These are phyloP conservation scores for Pseudonectria foliicola DNA, from an alignment of 2,329 filamentous ascomycete genomes.

Conservation along the genomic window DNA sequence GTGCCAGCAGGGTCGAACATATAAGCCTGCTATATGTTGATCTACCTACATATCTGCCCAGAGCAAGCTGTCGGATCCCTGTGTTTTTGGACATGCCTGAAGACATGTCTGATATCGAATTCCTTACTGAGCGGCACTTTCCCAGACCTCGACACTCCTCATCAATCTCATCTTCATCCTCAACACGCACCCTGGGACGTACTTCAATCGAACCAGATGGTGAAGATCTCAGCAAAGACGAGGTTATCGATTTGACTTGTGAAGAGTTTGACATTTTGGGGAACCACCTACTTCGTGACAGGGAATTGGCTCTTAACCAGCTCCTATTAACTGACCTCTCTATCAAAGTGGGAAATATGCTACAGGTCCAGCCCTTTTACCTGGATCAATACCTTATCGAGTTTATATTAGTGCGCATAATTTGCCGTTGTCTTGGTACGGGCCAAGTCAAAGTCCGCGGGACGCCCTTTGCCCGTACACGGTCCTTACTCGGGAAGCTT, in stretches of 20 bases:
- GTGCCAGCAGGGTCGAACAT: too few species aligned
- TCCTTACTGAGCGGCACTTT: conserved; percentile 9
- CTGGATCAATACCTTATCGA: conserved; percentile 21
- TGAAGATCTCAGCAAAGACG: conserved; percentile 9
- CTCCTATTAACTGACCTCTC: conserved; percentile 4
- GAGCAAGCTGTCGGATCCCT: too few species aligned
- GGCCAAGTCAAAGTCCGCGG: conserved; percentile 30
- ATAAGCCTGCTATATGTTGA: too few species aligned
- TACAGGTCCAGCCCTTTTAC: conserved; percentile 20
- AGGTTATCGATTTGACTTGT: conserved; percentile 29
- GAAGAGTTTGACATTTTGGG: conserved; percentile 12
- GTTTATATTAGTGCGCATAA: conserved; percentile 36
- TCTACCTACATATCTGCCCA: too few species aligned
- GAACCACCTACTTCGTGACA: conserved; percentile 9
- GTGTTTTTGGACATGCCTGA: too few species aligned
- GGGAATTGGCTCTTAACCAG: conserved; percentile 17
- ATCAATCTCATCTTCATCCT: conserved; percentile 9
- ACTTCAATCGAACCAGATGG: background rate
- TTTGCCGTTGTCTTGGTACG: conserved; percentile 24
- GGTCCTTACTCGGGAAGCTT: conserved; percentile 30
- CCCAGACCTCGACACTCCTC: conserved; percentile 1
- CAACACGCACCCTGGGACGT: conserved; percentile 19
- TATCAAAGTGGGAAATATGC: conserved; percentile 19
- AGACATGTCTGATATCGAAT: conserved; percentile 8
- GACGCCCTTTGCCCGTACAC: conserved; percentile 28